Conservation (phyloP, 305 asterid species). For the Coffea humblotiana region DNA sequence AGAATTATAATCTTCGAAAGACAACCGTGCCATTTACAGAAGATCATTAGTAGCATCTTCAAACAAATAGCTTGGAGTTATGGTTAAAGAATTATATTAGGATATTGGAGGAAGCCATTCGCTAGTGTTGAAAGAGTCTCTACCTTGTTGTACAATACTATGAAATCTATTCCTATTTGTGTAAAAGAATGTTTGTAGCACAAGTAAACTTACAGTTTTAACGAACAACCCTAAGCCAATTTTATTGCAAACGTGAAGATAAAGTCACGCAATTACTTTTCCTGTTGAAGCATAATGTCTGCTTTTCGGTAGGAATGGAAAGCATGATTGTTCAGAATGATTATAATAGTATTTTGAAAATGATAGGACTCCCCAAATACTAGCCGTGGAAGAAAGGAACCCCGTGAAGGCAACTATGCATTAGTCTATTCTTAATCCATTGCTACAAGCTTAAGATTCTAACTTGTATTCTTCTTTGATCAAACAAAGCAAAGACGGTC, state of each 20-base stretch:
- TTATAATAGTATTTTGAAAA: not conserved
- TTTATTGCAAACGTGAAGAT: not conserved
- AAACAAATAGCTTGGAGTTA: not conserved
- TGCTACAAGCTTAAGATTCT: not conserved
- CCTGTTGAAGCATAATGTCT: not conserved
- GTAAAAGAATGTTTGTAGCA: not conserved
- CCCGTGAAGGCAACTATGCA: not conserved
- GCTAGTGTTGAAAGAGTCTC: not conserved
- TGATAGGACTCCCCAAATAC: not conserved
- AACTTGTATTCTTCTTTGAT: too few species aligned
- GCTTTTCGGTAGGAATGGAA: not conserved
- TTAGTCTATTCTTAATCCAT: not conserved
- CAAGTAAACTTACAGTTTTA: not conserved
- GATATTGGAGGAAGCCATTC: not conserved
- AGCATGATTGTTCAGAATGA: not conserved
- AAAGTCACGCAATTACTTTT: conserved; percentile 6
- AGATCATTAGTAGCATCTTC: not conserved
- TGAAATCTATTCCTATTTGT: not conserved
- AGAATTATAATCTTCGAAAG: not conserved
- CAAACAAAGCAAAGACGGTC: not conserved
- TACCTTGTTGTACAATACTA: conserved; percentile 1
- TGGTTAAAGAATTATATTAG: not conserved
- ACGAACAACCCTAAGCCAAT: not conserved
- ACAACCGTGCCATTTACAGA: not conserved
- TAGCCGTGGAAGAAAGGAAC: not conserved